These are phyloP conservation scores for Daldinia bambusicola DNA, from an alignment of 495 filamentous ascomycete species.

Conservation along the genomic window DNA sequence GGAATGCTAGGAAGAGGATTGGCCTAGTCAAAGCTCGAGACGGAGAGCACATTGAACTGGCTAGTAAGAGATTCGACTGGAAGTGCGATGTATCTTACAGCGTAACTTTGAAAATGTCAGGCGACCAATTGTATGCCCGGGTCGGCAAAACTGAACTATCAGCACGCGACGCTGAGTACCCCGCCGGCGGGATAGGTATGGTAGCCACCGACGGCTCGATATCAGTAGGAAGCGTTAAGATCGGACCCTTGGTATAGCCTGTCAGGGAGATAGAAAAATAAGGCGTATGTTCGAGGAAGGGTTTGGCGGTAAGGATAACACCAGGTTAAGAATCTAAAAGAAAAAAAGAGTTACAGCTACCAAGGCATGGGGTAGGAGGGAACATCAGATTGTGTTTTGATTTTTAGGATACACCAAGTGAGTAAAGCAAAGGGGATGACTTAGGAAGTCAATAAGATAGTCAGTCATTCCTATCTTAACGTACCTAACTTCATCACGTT, in stretches of 20 bases:
- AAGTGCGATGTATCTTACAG: conserved; percentile 40
- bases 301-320: no score
- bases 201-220: conserved; percentile 41
- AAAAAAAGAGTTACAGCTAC: no score
- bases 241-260: conserved; percentile 13
- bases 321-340: no score
- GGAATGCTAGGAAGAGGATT: conserved; percentile 1
- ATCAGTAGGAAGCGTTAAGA: conserved; percentile 23
- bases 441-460: not conserved
- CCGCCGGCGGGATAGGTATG: conserved; percentile 39
- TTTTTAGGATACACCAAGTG: not conserved
- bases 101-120: conserved; percentile 20
- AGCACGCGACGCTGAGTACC: conserved; percentile 30
- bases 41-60: conserved; percentile 26
- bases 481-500: not conserved
- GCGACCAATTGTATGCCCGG: conserved; percentile 10
- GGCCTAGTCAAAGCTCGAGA: conserved; percentile 39
- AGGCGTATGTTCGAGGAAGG: not conserved
- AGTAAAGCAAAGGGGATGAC: not conserved
- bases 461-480: not conserved
- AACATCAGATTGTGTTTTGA: not conserved
- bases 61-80: conserved; percentile 34
- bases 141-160: conserved; percentile 27
- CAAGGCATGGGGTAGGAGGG: not conserved
- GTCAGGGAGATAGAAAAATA: not conserved